These are phyloP conservation scores for Phtheirospermum japonicum DNA, from an alignment of 257 asterid species.

Conservation along the genomic window DNA sequence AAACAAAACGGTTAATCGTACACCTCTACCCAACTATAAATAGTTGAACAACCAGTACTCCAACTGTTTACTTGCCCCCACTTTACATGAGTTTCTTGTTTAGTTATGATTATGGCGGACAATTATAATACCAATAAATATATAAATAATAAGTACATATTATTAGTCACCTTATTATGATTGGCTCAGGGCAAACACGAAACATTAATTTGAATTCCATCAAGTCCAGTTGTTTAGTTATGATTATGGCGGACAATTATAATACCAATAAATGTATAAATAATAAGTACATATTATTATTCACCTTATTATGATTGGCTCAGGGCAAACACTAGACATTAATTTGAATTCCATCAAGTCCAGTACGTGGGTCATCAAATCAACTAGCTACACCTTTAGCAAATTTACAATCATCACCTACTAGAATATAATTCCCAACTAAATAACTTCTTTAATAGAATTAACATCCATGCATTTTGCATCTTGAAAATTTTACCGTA, in stretches of 20 bases:
- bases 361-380: conserved; percentile 34
- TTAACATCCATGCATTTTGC: not conserved
- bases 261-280: too few relatives aligned
- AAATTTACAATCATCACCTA: conserved; percentile 33
- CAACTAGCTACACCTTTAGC: conserved; percentile 20
- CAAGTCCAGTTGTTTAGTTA: conserved; percentile 10
- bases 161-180: conserved; percentile 27
- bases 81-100: conserved; percentile 25
- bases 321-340: conserved; percentile 22
- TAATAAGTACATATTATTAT: not conserved
- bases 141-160: not conserved
- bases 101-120: conserved; percentile 29
- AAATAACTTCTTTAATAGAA: too few relatives aligned
- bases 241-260: conserved; percentile 27
- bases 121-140: not conserved
- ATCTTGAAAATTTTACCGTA: not conserved
- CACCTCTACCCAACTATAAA: not conserved
- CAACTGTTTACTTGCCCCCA: conserved; percentile 29
- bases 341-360: conserved; percentile 13
- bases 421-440: not conserved
- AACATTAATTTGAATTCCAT: conserved; percentile 22
- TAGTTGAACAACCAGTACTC: not conserved
- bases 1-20: too few relatives aligned
- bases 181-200: conserved; percentile 24
- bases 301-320: conserved; percentile 26